phyloP scores from a whole-genome alignment of 176 grass and related monocot species.

The Paspalum vaginatum region DNA sequence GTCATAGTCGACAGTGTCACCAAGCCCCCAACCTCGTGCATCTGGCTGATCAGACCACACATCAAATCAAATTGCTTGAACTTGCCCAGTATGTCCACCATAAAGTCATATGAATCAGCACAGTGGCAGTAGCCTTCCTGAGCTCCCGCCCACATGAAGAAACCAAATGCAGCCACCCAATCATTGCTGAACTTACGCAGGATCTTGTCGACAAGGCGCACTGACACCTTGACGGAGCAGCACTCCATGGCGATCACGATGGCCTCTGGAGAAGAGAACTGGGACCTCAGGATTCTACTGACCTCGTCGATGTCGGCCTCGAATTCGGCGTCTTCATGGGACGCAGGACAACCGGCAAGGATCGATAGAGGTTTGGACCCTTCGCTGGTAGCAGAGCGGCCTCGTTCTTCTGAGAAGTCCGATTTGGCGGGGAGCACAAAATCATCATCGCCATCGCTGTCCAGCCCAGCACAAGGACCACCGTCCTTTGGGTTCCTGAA shows the following conservation, averaged over 20 bases:
- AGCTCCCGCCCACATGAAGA: constrained; percentile 75
- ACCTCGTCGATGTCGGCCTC: constrained; percentile 62
- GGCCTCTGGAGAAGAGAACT: constrained; percentile 62
- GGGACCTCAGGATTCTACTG: constrained; percentile 50
- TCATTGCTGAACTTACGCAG: constrained; percentile 70
- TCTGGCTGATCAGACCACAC: constrained; percentile 70
- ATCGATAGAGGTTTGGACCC: constrained; percentile 34
- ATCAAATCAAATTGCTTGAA: constrained; percentile 77
- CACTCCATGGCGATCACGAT: constrained; percentile 60
- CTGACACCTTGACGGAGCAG: constrained; percentile 53
- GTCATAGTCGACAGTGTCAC: constrained; percentile 68
- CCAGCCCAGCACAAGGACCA: constrained; percentile 17
- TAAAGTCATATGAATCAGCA: constrained; percentile 54
- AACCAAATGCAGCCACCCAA: constrained; percentile 71
- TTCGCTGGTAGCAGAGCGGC: not conserved
- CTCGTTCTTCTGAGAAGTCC: constrained; percentile 29
- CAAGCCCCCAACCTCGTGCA: constrained; percentile 57
- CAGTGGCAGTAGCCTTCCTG: constrained; percentile 56
- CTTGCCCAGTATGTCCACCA: constrained; percentile 82
- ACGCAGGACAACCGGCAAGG: not conserved
- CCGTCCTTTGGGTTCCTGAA: constrained; percentile 57
- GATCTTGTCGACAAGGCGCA: constrained; percentile 59
- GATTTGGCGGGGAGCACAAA: constrained; percentile 69
- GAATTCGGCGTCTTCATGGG: constrained; percentile 42
- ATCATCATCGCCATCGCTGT: constrained; percentile 49